Base-by-base conservation (phyloP, 179 eudicot species). In the Actinidia arguta region DNA sequence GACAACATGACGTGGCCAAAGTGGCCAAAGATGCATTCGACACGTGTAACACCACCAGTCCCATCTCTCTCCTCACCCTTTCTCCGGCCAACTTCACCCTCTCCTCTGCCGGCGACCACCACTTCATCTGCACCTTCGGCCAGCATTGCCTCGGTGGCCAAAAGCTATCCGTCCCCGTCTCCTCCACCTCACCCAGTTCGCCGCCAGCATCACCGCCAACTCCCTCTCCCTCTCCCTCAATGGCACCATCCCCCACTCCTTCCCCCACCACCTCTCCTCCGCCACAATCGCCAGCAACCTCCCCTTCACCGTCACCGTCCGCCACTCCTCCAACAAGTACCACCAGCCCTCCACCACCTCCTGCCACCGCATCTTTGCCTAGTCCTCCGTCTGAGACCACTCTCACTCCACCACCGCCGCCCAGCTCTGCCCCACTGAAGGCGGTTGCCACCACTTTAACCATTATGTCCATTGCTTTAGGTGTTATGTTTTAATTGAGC, bases 121-220 rank as follows among this genome's bases (percentile, higher is more conserved):
- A 76, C 80, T 90, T 74, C 79, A 51, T 90, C 48, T 90, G 92
- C 81, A 80, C 87, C 42, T 0, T 82, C 36, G 76, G 59, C 42
- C 5, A 6, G 48, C 92, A 90, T 61, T 90, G 91, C 27, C 1
- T n/a, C 44, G 0, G 0, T 3, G 91, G 86, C 22, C 88, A 84
- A 31, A 86, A 86, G 69, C 68, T 88, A 0, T 36, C 79, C 76
- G 16, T 88, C 64, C 0, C 55, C 59, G 31, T 11, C 63, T 56
- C 3, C 59, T 25, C 1, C 78, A n/a, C 27, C 82, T 54, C 85
- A 17, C 25, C 80, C 25, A 4, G 73, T 1, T 20, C 69, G 3
- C 8, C 70, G n/a, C 56, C 71, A 6, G 3, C n/a, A n/a, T n/a
- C 36, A 8, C 64, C 67, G 51, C 17, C 55, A 31, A 72, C 48